Evolutionary conservation across 108 stramenopile genomes (phyloP), one percentile per base, ranked within the genome.

Genomic region (Nitzschia sp.): DNA sequence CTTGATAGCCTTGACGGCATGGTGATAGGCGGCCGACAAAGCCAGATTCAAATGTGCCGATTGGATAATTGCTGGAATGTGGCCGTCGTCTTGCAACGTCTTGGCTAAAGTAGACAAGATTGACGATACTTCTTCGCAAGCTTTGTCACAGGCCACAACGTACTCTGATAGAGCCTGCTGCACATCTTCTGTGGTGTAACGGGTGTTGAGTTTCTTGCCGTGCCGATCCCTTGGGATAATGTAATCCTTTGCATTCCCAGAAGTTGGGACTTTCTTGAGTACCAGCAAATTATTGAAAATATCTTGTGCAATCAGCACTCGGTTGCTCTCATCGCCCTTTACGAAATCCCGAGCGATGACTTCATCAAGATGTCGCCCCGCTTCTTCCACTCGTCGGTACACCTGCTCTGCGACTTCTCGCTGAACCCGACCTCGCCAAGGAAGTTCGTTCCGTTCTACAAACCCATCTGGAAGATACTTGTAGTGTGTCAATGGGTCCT

Each of bases 131-230:
- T 79, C 82, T 27, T 58, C 47, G 32, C 74, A 61, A 44, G 90
- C 87, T 53, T 63, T 62, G 6, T 78, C 80, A 63, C 85, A 85
- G 17, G 91, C 84, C 5, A 68, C 61, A 19, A 93, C 66, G 71
- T 97, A 97, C 21, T 76, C 77, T 0, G 78, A 68, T 2, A 94
- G 21, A n/a, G 91, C 90, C 16, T 78, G 46, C 60, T 90, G 69
- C 0, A 98, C 93, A 41, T 69, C 63, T 59, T 78, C 62, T n/a
- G 96, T 97, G 1, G 96, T 95, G 68, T 82, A 97, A 6, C 95
- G 75, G 53, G 74, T 90, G 8, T 63, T 47, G 15, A 97, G 57
- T 38, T 78, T n/a, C 71, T 96, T 96, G 5, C 91, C 87, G 56
- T 94, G 87, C 23, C 96, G 76, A 73, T 97, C 96, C 26, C 77